Evolutionary conservation across 108 stramenopile genomes (phyloP).

Genomic region (Discostella stelligeroides): DNA sequence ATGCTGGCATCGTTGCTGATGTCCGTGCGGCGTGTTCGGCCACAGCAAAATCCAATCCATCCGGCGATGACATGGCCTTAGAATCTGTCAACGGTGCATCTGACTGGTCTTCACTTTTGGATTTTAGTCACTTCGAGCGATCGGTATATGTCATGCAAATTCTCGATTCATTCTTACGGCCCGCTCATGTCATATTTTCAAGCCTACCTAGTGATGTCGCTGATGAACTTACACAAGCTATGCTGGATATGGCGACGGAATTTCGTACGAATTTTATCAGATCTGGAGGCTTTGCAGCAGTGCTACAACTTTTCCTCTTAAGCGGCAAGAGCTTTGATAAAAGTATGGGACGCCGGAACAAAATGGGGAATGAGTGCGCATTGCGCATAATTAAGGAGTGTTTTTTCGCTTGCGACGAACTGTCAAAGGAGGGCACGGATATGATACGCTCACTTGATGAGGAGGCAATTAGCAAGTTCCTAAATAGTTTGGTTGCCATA

Average conservation of each 20-base stretch:
- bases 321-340: constrained; percentile 41
- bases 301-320: constrained; percentile 75
- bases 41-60: constrained; percentile 5
- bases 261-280: constrained; percentile 83
- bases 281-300: constrained; percentile 91
- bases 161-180: constrained; percentile 89
- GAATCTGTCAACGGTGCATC: constrained; percentile 47
- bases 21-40: constrained; percentile 56
- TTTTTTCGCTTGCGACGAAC: constrained; percentile 47
- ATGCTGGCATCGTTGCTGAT: constrained; percentile 59
- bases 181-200: constrained; percentile 80
- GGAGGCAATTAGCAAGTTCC: constrained; percentile 49
- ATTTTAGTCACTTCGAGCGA: constrained; percentile 69
- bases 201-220: constrained; percentile 44
- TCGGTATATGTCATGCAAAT: constrained; percentile 94
- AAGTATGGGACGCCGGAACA: constrained; percentile 58
- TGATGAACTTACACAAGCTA: constrained; percentile 38
- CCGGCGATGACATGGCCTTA: constrained; percentile 71
- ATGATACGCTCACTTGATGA: constrained; percentile 65
- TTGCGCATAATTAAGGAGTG: constrained; percentile 86
- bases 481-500: constrained; percentile 75
- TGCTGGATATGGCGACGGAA: constrained; percentile 38
- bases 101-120: constrained; percentile 74
- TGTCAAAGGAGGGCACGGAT: constrained; percentile 60
- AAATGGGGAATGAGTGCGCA: constrained; percentile 85